These are phyloP conservation scores for Panaeolus cyanescens DNA, from an alignment of 768 basidiomycete species.

Conservation along the genomic window DNA sequence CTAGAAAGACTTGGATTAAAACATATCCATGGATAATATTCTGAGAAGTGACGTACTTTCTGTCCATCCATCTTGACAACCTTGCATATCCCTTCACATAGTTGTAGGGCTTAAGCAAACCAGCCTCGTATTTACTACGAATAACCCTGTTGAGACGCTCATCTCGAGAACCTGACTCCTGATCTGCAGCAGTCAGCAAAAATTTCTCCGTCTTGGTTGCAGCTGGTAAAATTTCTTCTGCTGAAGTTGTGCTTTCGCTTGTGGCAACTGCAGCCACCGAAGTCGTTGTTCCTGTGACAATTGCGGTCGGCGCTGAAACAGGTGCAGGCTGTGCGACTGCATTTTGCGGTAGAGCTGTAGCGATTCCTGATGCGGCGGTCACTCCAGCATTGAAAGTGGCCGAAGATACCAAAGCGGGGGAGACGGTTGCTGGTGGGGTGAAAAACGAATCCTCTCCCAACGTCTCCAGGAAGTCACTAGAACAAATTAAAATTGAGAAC, in stretches of 20 bases:
- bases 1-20: slow-evolving; percentile 35
- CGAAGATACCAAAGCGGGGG: slow-evolving; percentile 51
- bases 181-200: slow-evolving; percentile 92
- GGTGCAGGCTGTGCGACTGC: neutral
- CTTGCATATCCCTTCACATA: slow-evolving; percentile 95
- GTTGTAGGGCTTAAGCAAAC: slow-evolving; percentile 92
- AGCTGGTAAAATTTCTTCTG: slow-evolving; percentile 62
- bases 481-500: slow-evolving; percentile 4
- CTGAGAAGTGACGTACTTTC: slow-evolving; percentile 56
- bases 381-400: slow-evolving; percentile 24
- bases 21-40: neutral
- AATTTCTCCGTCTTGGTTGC: slow-evolving; percentile 87
- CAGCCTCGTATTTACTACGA: slow-evolving; percentile 95
- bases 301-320: slow-evolving; percentile 5
- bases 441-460: slow-evolving; percentile 86
- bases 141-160: slow-evolving; percentile 91
- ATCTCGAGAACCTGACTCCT: slow-evolving; percentile 86
- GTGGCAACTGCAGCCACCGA: slow-evolving; percentile 11
- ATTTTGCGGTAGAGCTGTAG: slow-evolving; percentile 8
- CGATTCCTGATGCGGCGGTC: too few species aligned
- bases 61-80: slow-evolving; percentile 92
- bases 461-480: slow-evolving; percentile 85
- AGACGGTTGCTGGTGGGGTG: slow-evolving; percentile 54
- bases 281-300: slow-evolving; percentile 9
- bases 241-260: slow-evolving; percentile 30